Base-by-base conservation (phyloP, 1,284 basidiomycete genomes). In the Microbotryum saponariae region DNA sequence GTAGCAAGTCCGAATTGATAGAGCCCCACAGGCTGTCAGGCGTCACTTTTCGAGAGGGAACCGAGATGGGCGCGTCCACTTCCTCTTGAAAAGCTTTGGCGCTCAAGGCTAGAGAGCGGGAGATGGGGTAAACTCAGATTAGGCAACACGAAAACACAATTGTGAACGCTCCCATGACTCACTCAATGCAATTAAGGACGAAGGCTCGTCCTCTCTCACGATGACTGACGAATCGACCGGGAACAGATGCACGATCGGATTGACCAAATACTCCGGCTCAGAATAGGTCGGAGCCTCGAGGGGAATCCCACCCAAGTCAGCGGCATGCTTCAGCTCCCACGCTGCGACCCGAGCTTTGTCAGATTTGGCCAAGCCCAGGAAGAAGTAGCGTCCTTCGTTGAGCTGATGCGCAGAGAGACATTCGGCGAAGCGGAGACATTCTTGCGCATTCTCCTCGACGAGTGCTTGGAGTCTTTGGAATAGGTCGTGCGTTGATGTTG, bases 321-420 rank as follows among this genome's bases (percentile, higher is more conserved):
- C 14, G 9, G 47, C 12, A 12, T 68, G 66, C 53, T 68, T 62
- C 44, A 33, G 29, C 56, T 64, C 58, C 67, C 67, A 68, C 0
- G 51, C 57, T 0, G 18, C 42, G n/a, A 68, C 31, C 7, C 67
- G 59, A 4, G n/a, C n/a, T 16, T 59, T 49, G 45, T 53, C 3
- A 6, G 57, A 47, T 46, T 46, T 50, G 1, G 59, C 65, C 31
- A 42, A 45, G 9, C 16, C 14, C 25, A 45, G 23, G 47, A 66
- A 66, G 21, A 51, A 16, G 18, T 6, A 44, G 1, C 65, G 56
- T 2, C 57, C 57, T 21, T 49, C n/a, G 49, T 65, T 65, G 31
- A 64, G 51, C 29, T 50, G 18, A 6, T 31, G 10, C 0, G 60
- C 37, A 4, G 44, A 29, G 16, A 33, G 21, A 0, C 23, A 33